These are phyloP conservation scores for Pseudogymnoascus sp. DNA, from an alignment of 2,329 filamentous ascomycete species.

Conservation along the genomic window DNA sequence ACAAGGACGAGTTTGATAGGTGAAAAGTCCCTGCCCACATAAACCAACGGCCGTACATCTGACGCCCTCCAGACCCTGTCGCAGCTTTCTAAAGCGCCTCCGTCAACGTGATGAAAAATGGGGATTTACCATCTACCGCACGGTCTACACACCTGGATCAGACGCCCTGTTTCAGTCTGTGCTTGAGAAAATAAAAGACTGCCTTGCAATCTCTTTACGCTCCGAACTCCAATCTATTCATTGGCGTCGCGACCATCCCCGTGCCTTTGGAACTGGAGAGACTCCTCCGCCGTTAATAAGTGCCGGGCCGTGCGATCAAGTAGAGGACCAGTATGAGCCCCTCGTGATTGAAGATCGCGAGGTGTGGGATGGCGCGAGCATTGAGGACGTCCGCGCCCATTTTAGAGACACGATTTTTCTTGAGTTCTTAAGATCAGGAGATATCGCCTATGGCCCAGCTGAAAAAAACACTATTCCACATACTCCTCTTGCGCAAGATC, in stretches of 20 bases:
- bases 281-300: not conserved
- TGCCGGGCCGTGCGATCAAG: not conserved
- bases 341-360: not conserved
- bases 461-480: not conserved
- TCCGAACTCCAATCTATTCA: not conserved
- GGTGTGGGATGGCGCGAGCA: not conserved
- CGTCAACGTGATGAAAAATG: not conserved
- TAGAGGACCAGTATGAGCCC: not conserved
- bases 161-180: constrained; percentile 15
- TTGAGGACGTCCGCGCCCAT: constrained; percentile 1
- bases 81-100: not conserved
- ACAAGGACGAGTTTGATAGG: not conserved
- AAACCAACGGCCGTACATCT: not conserved
- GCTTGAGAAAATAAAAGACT: constrained; percentile 12
- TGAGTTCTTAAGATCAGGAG: not conserved
- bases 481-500: not conserved
- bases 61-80: not conserved
- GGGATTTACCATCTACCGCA: constrained; percentile 18
- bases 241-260: not conserved
- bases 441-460: not conserved
- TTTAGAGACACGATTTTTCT: not conserved
- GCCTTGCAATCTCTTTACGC: not conserved
- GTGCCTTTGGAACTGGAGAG: not conserved
- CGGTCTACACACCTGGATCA: constrained; percentile 19
- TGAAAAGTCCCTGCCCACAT: not conserved